Evolutionary conservation across 352 stramenopile species (phyloP).

Genomic region (Phytophthora tubulina): DNA sequence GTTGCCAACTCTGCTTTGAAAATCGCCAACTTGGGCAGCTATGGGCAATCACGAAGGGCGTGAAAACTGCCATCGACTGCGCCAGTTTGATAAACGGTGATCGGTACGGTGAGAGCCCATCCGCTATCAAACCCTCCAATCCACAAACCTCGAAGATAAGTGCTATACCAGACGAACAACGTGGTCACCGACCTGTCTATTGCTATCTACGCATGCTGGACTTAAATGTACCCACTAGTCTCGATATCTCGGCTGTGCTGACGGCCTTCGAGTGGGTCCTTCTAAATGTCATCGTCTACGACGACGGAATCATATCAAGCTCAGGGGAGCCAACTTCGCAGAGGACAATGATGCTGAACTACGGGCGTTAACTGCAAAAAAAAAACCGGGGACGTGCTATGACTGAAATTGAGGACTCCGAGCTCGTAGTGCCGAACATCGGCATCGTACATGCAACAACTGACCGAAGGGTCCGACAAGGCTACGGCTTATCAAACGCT

Average conservation of each 20-base stretch:
- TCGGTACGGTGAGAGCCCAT: background rate
- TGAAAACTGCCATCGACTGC: constrained; percentile 44
- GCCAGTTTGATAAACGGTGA: constrained; percentile 44
- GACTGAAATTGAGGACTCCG: constrained; percentile 18
- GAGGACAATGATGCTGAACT: background rate
- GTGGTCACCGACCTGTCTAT: constrained; percentile 49
- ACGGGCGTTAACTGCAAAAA: too few relatives aligned
- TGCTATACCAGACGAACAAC: constrained; percentile 55
- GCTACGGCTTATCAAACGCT: constrained; percentile 33
- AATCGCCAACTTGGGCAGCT: constrained; percentile 31
- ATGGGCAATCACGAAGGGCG: constrained; percentile 31
- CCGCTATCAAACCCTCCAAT: constrained; percentile 20
- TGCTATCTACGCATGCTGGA: constrained; percentile 46
- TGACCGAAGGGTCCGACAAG: constrained; percentile 1
- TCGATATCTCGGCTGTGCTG: background rate
- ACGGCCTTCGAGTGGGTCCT: background rate
- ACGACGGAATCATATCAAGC: background rate
- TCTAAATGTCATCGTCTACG: background rate
- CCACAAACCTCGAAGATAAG: constrained; percentile 50
- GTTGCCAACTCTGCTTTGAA: constrained; percentile 33
- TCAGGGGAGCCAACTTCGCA: background rate
- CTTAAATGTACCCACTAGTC: background rate
- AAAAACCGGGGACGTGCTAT: background rate
- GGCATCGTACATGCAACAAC: background rate
- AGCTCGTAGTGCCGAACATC: constrained; percentile 26